Base-by-base conservation (phyloP, 768 basidiomycete species). In the Fistulinella prunicolor region DNA sequence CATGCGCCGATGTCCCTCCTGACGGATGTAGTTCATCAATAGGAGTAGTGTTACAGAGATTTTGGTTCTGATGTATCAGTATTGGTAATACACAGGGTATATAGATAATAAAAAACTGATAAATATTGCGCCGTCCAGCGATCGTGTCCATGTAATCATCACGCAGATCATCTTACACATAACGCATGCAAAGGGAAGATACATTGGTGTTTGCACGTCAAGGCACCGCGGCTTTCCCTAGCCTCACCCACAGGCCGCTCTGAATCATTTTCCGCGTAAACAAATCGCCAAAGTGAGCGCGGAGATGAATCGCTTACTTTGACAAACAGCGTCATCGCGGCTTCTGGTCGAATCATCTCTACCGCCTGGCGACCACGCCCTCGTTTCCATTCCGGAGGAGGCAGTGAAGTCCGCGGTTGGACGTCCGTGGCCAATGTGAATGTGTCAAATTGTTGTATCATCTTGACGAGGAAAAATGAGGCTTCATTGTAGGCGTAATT, bases 401-500 rank as follows among this genome's bases (percentile, higher is more conserved):
- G 85, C 36, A 80, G 58, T n/a, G 83, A 85, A 0, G 74, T 80
- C 42, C 60, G 62, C 1, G 85, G 85, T 50, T 85, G 85, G 12
- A 72, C 72, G 49, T 89, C 83, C 21, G 75, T 61, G 1, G 81
- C 79, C 29, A 89, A 66, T 14, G 76, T 72, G 53, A 88, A 79
- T 4, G 73, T 68, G 51, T 81, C 78, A 53, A 81, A 86, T 20
- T 73, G 75, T 58, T 89, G 86, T 42, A 89, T 67, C 29, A 89
- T 67, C 24, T 82, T 73, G 9, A 82, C 79, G 36, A 88, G 75
- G 65, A 88, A 80, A 59, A 79, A 88, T n/a, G 83, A 80, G 40
- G 81, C 80, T 66, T 88, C 82, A 60, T 86, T 86, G 57, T 83
- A 83, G 6, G 86, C 86, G 49, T 87, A 87, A 56, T 86, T 82